These are phyloP conservation scores for Podaxis sp. DNA, from an alignment of 768 basidiomycete genomes.

Conservation along the genomic window DNA sequence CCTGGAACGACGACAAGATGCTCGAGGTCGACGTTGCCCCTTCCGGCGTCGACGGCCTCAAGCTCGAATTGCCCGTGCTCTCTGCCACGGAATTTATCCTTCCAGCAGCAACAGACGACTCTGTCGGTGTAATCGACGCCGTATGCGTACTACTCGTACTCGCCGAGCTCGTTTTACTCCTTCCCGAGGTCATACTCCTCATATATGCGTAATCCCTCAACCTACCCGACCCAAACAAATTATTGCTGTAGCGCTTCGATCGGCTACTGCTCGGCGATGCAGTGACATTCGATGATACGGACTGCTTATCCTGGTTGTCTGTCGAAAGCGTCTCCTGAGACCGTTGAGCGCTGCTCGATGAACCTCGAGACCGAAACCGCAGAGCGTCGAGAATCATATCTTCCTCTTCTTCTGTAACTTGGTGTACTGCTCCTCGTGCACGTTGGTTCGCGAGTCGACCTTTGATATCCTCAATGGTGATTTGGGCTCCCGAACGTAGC, in stretches of 20 bases:
- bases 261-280: slow-evolving; percentile 47
- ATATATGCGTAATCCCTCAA: slow-evolving; percentile 75
- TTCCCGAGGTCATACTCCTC: slow-evolving; percentile 47
- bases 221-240: slow-evolving; percentile 81
- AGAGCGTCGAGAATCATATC: slow-evolving; percentile 81
- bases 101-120: slow-evolving; percentile 36
- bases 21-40: slow-evolving; percentile 31
- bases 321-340: slow-evolving; percentile 33
- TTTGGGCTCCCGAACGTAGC: slow-evolving; percentile 67
- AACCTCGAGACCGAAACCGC: slow-evolving; percentile 36
- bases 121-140: slow-evolving; percentile 50
- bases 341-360: slow-evolving; percentile 24
- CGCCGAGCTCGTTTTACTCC: slow-evolving; percentile 39
- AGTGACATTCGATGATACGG: slow-evolving; percentile 34
- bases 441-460: slow-evolving; percentile 75
- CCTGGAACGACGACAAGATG: slow-evolving; percentile 39
- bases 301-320: slow-evolving; percentile 30
- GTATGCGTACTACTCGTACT: slow-evolving; percentile 38
- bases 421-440: slow-evolving; percentile 62
- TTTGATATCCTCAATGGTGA: slow-evolving; percentile 64
- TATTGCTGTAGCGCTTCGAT: slow-evolving; percentile 81
- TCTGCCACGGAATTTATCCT: slow-evolving; percentile 43
- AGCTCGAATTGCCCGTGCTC: slow-evolving; percentile 25
- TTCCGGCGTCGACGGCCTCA: slow-evolving; percentile 60
- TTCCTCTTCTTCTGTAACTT: slow-evolving; percentile 80